phyloP scores from a whole-genome alignment of 192 early-diverging fungal genomes.

The Coemansia aciculifera region DNA sequence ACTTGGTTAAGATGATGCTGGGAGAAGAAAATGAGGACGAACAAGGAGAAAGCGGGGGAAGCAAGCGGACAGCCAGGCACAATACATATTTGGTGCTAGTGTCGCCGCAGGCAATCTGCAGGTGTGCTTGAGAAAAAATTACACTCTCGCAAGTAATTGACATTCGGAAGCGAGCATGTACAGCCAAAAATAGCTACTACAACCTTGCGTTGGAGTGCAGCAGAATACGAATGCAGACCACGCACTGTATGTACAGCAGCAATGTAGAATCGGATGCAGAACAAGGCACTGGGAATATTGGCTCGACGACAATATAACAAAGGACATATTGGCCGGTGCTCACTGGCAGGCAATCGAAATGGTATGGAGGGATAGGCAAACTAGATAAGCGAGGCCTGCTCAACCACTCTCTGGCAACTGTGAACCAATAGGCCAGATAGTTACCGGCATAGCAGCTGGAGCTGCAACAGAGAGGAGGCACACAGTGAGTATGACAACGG shows the following conservation, averaged over 20 bases:
- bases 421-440: not conserved
- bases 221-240: not conserved
- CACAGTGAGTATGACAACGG: not conserved
- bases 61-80: not conserved
- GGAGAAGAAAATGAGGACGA: not conserved
- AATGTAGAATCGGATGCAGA: constrained; percentile 8
- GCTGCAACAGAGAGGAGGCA: not conserved
- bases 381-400: not conserved
- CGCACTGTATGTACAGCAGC: not conserved
- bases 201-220: not conserved
- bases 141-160: not conserved
- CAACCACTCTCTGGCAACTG: not conserved
- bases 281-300: not conserved
- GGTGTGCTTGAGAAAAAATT: not conserved
- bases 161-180: not conserved
- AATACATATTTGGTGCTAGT: not conserved
- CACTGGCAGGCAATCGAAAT: constrained; percentile 1
- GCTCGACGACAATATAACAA: not conserved
- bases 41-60: not conserved
- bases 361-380: not conserved
- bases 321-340: not conserved
- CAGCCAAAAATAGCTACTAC: not conserved
- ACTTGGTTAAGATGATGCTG: not conserved
- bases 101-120: not conserved
- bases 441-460: not conserved